phyloP scores from a whole-genome alignment of 164 flowering plant species.

The Magnolia changhungtana region DNA sequence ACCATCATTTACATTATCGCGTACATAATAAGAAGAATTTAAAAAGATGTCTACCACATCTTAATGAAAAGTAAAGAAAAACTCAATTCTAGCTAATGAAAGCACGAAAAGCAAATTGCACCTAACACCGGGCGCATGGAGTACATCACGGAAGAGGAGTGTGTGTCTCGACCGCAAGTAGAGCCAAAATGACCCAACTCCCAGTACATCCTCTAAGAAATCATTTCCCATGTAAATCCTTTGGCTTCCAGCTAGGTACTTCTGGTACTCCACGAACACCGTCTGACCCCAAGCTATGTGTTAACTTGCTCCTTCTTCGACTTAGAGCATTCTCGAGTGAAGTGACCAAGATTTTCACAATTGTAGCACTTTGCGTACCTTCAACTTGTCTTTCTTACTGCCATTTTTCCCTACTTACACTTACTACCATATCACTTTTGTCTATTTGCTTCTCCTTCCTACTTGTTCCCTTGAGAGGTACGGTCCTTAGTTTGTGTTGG shows the following conservation, averaged over 20 bases:
- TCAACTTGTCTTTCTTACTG: background rate
- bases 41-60: background rate
- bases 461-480: too few species aligned
- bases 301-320: slow-evolving; percentile 7
- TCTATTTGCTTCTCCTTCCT: too few species aligned
- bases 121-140: slow-evolving; percentile 5
- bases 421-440: background rate
- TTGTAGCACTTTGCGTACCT: slow-evolving; percentile 3
- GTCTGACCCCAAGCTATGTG: slow-evolving; percentile 4
- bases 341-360: slow-evolving; percentile 1
- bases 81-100: background rate
- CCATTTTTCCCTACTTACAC: background rate
- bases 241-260: background rate
- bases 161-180: background rate
- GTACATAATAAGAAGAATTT: background rate
- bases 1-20: background rate
- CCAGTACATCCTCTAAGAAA: background rate
- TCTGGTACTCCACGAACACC: background rate
- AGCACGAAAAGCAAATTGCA: background rate
- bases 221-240: background rate
- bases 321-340: slow-evolving; percentile 11
- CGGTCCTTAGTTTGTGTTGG: too few species aligned
- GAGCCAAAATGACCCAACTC: background rate
- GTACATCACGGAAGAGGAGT: slow-evolving; percentile 5
- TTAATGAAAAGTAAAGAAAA: background rate